Conservation (phyloP, 1,139 yeast genomes). For the Arxiozyma slooffiae region DNA sequence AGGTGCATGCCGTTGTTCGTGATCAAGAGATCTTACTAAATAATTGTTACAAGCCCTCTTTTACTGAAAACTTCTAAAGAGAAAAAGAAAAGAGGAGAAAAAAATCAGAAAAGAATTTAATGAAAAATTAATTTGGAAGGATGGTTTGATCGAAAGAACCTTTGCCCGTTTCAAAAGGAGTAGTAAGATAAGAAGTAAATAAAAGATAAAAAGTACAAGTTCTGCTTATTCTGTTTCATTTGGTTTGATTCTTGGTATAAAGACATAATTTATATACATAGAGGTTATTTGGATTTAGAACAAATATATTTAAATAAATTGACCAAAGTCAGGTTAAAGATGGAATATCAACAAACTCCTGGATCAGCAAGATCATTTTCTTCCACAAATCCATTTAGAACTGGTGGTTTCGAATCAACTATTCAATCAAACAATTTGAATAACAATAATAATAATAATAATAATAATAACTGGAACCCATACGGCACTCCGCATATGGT, state of each 20-base stretch:
- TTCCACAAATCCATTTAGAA: slow-evolving; percentile 52
- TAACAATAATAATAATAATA: background rate
- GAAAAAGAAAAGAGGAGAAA: background rate
- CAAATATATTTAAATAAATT: too few species aligned
- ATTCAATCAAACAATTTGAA: background rate
- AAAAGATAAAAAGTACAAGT: background rate
- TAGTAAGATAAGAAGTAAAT: too few species aligned
- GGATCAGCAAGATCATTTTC: slow-evolving; percentile 39
- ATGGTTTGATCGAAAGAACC: too few species aligned
- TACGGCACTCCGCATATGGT: background rate
- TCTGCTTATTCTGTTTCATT: too few species aligned
- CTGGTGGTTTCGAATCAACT: slow-evolving; percentile 3
- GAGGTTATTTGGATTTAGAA: background rate
- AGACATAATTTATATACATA: background rate
- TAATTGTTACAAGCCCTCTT: background rate
- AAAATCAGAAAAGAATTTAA: too few species aligned
- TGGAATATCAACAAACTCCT: slow-evolving; percentile 8
- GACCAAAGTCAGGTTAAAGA: background rate
- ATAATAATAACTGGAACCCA: background rate
- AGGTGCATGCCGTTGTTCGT: background rate
- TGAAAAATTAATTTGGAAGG: too few species aligned
- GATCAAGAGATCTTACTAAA: background rate
- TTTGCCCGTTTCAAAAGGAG: too few species aligned
- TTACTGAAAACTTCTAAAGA: background rate
- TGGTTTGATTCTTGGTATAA: too few species aligned